Evolutionary conservation across 176 grass and related monocot genomes (phyloP), one percentile per base, ranked within the genome.

Genomic region (Panicum miliaceum): DNA sequence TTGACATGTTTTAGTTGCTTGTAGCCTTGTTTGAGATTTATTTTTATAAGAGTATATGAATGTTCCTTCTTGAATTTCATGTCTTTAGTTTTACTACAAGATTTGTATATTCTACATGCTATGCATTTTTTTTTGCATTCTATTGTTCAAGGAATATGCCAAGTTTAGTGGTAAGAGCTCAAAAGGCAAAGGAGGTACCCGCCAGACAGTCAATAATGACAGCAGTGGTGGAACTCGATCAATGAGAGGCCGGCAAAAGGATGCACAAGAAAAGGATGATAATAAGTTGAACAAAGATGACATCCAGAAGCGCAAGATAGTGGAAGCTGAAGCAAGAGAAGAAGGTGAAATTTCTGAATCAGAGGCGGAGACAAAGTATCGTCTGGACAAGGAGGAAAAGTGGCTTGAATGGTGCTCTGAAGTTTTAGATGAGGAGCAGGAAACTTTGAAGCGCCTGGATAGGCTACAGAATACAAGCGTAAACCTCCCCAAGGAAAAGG

Each of bases 301-400:
- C 45, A 51, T 88, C 79, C 87, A 83, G 72, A 98, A 93, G 77
- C 89, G 65, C 77, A 88, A 93, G 67, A 78, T 83, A 56, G 91
- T 89, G 67, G 93, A 99, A 86, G 78, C 87, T 69, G 93, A 99
- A 80, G 91, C 90, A 71, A 99, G 94, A 85, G 96, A 99, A 87
- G 96, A 99, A 90, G 96, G 96, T 82, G 96, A 99, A 90, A 99
- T 99, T 87, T 99, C 96, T 61, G 96, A 99, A 75, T 93, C 91
- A 36, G 96, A 98, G 81, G 93, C 88, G 4, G 88, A 95, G 67
- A 90, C 80, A 45, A 95, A 83, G 76, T 92, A 93, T 81, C 91
- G 90, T 68, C 81, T 92, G 43, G 84, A 96, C 64, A 98, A 98
- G 78, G 96, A 98, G 74, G 96, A 95, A 70, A 98, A 98, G 84